Base-by-base conservation (phyloP, 306 rosid genomes). In the Fragaria ananassa region DNA sequence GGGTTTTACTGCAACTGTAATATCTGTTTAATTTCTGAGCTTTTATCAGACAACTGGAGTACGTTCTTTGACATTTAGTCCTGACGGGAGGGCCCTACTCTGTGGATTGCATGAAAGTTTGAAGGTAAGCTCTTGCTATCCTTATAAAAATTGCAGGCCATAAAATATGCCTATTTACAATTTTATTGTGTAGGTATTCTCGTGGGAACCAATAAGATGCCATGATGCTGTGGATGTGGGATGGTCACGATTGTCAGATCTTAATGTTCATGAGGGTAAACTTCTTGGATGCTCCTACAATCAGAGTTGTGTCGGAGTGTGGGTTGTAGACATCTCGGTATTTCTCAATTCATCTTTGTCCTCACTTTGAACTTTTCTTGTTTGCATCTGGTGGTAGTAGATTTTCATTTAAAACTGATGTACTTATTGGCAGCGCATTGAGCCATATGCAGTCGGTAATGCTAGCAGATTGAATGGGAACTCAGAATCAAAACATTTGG, bases 281-380 rank as follows among this genome's bases (percentile, higher is more conserved):
- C 99, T 95, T 85, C 97, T 95, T 81, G 99, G 99, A 74, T 92
- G 99, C 86, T 95, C 99, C 39, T 91, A 81, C 87, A 92, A 95
- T 87, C 99, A 95, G 83, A 95, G 93, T 74, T 95, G 99, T 78
- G 99, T 95, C 70, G 99, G 99, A 80, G 97, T 95, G 76, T 95
- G 99, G 99, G 99, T 95, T 76, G 99, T 95, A 47, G 99, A 95
- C 84, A 95, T 92, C 78, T 80, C 92, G 97, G 99, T 95, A 92
- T 58, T 58, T 74, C 76, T 81, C 77, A 14, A 34, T 71, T 53
- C 74, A 50, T 65, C 44, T 46, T 17, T 61, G 14, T 71, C 70
- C 79, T 29, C 79, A 31, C 41, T 61, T 29, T 45, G 39, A 74
- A 42, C 27, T 25, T 66, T 79, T 58, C 34, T 37, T 34, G 70